These are phyloP conservation scores for Pleurotus salmoneostramineus DNA, from an alignment of 768 basidiomycete genomes.

Conservation along the genomic window DNA sequence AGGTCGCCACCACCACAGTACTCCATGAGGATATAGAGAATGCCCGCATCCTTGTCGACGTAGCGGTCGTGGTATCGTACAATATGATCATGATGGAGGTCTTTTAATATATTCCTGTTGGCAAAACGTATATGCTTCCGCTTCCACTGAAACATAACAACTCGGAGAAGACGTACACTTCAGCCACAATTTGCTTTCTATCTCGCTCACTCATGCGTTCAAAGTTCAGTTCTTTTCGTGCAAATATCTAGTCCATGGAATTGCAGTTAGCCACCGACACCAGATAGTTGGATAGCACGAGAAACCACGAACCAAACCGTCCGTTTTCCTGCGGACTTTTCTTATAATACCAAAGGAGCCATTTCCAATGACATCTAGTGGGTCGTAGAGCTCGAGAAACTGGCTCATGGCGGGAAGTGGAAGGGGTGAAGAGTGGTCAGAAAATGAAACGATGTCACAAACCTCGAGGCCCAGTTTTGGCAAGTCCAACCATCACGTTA, in stretches of 20 bases:
- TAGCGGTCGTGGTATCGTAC: slow-evolving; percentile 92
- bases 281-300: slow-evolving; percentile 2
- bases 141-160: too few species aligned
- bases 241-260: slow-evolving; percentile 54
- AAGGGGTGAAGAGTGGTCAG: neutral
- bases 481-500: slow-evolving; percentile 7
- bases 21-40: slow-evolving; percentile 98
- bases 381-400: slow-evolving; percentile 80
- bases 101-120: slow-evolving; percentile 90
- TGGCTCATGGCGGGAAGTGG: slow-evolving; percentile 21
- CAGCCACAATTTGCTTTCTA: slow-evolving; percentile 93
- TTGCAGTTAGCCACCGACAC: neutral
- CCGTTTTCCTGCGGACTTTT: slow-evolving; percentile 83
- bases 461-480: neutral
- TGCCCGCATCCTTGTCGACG: slow-evolving; percentile 85
- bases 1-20: slow-evolving; percentile 98
- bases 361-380: slow-evolving; percentile 91
- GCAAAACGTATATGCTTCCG: too few species aligned
- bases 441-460: neutral
- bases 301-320: slow-evolving; percentile 64
- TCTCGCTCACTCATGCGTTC: slow-evolving; percentile 96
- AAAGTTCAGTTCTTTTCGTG: slow-evolving; percentile 95
- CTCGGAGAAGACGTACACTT: slow-evolving; percentile 69
- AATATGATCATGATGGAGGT: slow-evolving; percentile 92
- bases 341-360: slow-evolving; percentile 98